Conservation (phyloP, 768 basidiomycete species). For the Leccinum subgranulosum region DNA sequence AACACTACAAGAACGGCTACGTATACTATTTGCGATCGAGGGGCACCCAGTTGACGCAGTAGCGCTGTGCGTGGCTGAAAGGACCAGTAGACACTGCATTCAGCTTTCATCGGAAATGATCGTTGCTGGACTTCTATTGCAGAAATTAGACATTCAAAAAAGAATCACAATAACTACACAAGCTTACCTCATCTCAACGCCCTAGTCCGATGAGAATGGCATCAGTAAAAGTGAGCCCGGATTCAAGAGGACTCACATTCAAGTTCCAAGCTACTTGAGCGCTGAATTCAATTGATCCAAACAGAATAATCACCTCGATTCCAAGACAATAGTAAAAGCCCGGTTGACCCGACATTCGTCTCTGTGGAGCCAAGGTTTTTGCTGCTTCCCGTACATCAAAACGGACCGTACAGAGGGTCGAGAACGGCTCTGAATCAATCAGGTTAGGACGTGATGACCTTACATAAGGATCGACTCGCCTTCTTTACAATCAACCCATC, state of each 20-base stretch:
- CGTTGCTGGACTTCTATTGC: neutral
- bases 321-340: slow-evolving; percentile 7
- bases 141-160: neutral
- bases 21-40: neutral
- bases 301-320: slow-evolving; percentile 12
- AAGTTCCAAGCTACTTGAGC: slow-evolving; percentile 13
- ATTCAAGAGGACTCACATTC: slow-evolving; percentile 2
- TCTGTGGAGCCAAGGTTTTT: neutral
- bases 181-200: slow-evolving; percentile 10
- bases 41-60: neutral
- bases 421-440: slow-evolving; percentile 5
- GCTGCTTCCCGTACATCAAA: slow-evolving; percentile 8
- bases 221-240: neutral
- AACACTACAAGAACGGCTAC: too few species aligned
- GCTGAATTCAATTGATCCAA: slow-evolving; percentile 26
- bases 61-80: neutral
- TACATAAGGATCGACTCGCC: neutral
- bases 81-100: neutral
- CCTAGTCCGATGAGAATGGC: neutral
- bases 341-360: neutral
- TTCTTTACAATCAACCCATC: slow-evolving; percentile 10
- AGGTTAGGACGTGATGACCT: neutral
- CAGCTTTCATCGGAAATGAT: slow-evolving; percentile 7
- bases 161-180: too few species aligned
- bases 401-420: slow-evolving; percentile 9